phyloP scores from a whole-genome alignment of 2,329 filamentous ascomycete genomes.

The Cytospora piceae region DNA sequence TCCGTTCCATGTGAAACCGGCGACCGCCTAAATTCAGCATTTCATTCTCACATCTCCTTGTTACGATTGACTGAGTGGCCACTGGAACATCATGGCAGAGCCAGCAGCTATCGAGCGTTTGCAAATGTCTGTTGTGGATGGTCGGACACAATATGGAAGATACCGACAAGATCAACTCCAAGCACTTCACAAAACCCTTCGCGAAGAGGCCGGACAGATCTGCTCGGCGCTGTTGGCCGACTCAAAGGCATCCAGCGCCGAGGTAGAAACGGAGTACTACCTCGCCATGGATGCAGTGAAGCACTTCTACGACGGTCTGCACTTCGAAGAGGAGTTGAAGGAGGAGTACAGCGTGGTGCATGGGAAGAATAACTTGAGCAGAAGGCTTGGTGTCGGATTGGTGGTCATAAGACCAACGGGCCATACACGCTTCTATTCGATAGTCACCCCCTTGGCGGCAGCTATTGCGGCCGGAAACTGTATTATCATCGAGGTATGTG shows the following conservation, averaged over 20 bases:
- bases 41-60: background rate
- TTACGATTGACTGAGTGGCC: too few species aligned
- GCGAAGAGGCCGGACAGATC: conserved; percentile 37
- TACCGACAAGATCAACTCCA: conserved; percentile 46
- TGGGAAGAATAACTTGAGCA: conserved; percentile 33
- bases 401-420: conserved; percentile 40
- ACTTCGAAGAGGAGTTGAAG: conserved; percentile 36
- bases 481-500: conserved; percentile 39
- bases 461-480: conserved; percentile 44
- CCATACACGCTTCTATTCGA: conserved; percentile 40
- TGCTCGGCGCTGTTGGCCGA: conserved; percentile 40
- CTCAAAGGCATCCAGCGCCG: conserved; percentile 36
- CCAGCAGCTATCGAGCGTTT: conserved; percentile 37
- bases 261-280: conserved; percentile 41
- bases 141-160: conserved; percentile 42
- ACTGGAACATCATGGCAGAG: conserved; percentile 13
- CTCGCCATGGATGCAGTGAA: conserved; percentile 39
- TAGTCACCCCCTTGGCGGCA: conserved; percentile 39
- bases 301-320: conserved; percentile 37
- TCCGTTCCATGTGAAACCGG: background rate
- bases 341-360: conserved; percentile 39
- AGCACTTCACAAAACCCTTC: conserved; percentile 40
- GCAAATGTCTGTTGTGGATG: conserved; percentile 42
- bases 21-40: background rate
- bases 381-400: conserved; percentile 36